Evolutionary conservation across 2,329 filamentous ascomycete genomes (phyloP).

Genomic region (Arthrobotrys entomopaga): DNA sequence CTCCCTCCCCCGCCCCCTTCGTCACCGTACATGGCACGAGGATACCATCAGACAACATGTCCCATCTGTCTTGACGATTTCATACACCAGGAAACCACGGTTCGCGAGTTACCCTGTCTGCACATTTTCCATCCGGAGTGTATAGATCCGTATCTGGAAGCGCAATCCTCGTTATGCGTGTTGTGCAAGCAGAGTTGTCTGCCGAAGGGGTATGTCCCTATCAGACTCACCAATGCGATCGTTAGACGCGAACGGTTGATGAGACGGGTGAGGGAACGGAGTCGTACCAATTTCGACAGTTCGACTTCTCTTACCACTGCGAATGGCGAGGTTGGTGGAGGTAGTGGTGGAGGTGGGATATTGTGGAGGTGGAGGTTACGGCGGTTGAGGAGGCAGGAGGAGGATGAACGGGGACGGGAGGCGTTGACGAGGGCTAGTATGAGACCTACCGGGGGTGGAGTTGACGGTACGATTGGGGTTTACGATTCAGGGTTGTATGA

Average conservation of each 20-base stretch:
- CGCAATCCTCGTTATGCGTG: conserved; percentile 86
- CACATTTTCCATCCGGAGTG: conserved; percentile 95
- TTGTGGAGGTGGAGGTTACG: conserved; percentile 45
- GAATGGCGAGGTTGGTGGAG: neutral
- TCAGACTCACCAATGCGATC: conserved; percentile 82
- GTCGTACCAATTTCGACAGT: neutral
- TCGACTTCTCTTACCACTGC: no score
- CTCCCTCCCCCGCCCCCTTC: conserved; percentile 57
- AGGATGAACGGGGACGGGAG: conserved; percentile 45
- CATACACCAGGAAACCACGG: conserved; percentile 73
- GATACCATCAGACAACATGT: conserved; percentile 79
- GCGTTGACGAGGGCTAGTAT: conserved; percentile 37
- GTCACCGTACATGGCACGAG: conserved; percentile 55
- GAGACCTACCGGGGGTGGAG: conserved; percentile 1
- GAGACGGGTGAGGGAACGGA: conserved; percentile 69
- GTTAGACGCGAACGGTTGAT: conserved; percentile 81
- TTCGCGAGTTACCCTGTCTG: conserved; percentile 86
- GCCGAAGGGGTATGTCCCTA: conserved; percentile 73
- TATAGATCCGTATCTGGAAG: conserved; percentile 82
- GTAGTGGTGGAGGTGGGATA: conserved; percentile 19
- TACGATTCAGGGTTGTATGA: neutral
- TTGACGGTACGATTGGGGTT: neutral
- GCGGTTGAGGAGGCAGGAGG: conserved; percentile 44
- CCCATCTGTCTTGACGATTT: conserved; percentile 91
- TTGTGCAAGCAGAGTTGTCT: conserved; percentile 87